Evolutionary conservation across 208 protist species (phyloP).

Genomic region (Kentomonas sorsogonicus): DNA sequence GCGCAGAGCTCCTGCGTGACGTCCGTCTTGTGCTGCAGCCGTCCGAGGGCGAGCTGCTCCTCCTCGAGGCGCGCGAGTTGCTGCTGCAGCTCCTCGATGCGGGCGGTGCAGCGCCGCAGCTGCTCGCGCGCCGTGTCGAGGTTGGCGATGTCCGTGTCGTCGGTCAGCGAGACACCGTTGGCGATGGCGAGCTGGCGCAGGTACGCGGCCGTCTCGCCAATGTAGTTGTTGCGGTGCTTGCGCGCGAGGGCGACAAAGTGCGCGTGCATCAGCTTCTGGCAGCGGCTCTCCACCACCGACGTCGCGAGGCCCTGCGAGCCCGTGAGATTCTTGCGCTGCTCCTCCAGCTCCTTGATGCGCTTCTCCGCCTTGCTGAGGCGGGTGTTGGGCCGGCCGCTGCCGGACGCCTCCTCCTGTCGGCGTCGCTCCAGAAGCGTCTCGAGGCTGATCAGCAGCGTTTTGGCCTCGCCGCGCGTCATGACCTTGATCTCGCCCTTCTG

Average conservation of each 20-base stretch:
- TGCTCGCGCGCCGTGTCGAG: conserved; percentile 32
- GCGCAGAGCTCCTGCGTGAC: conserved; percentile 41
- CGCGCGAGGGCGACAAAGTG: conserved; percentile 63
- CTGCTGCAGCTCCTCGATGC: conserved; percentile 38
- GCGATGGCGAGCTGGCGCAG: conserved; percentile 64
- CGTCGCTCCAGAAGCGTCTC: conserved; percentile 75
- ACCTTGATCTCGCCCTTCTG: conserved; percentile 33
- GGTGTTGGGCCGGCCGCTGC: conserved; percentile 14
- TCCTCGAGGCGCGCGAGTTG: conserved; percentile 54
- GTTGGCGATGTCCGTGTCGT: conserved; percentile 8
- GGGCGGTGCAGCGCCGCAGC: conserved; percentile 37
- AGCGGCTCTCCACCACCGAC: conserved; percentile 40
- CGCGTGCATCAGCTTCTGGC: conserved; percentile 45
- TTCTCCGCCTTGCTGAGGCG: conserved; percentile 17
- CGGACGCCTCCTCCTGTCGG: conserved; percentile 20
- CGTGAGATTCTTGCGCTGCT: conserved; percentile 44
- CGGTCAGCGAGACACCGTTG: conserved; percentile 36
- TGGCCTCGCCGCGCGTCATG: conserved; percentile 64
- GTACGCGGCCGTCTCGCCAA: conserved; percentile 72
- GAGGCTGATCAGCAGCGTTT: conserved; percentile 76
- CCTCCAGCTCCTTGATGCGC: conserved; percentile 53
- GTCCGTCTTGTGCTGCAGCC: conserved; percentile 54
- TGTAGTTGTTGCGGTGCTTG: conserved; percentile 68
- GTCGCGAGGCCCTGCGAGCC: conserved; percentile 60
- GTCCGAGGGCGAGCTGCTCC: conserved; percentile 38